Percentiles rank a stretch among this genome's conserved stretches.
phyloP scores from a whole-genome alignment of 352 stramenopile species.

The Globisporangium middletonii region DNA sequence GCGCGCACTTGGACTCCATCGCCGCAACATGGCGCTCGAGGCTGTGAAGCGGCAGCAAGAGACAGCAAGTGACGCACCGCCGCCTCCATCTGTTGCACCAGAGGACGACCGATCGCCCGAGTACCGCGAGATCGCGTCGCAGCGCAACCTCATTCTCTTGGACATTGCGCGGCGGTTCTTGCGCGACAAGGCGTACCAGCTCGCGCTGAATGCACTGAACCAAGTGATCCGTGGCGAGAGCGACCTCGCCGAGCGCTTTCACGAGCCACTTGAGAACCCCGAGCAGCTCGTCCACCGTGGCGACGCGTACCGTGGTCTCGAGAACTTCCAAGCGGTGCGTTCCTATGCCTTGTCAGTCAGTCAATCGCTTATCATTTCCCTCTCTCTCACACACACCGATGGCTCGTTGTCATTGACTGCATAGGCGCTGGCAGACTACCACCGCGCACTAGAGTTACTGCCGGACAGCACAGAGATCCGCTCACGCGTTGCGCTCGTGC shows the following conservation, averaged over 20 bases:
- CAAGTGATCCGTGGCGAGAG: conserved; percentile 58
- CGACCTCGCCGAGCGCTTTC: conserved; percentile 39
- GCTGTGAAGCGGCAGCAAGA: conserved; percentile 10
- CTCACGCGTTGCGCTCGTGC: conserved; percentile 61
- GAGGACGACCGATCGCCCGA: conserved; percentile 35
- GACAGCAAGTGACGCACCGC: no score
- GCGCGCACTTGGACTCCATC: conserved; percentile 47
- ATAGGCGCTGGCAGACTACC: conserved; percentile 75
- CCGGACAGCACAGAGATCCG: conserved; percentile 43
- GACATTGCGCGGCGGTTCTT: conserved; percentile 61
- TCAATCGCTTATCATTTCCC: background rate
- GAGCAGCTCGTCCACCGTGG: conserved; percentile 63
- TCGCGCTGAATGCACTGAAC: conserved; percentile 78
- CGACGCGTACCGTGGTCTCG: conserved; percentile 65
- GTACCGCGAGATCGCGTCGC: conserved; percentile 57
- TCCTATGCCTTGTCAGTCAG: background rate
- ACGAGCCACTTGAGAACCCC: conserved; percentile 36
- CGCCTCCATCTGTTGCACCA: background rate
- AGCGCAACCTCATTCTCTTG: conserved; percentile 73
- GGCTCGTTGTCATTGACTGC: background rate
- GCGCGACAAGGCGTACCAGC: conserved; percentile 47
- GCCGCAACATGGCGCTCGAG: conserved; percentile 16
- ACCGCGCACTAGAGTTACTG: conserved; percentile 55
- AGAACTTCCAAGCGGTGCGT: conserved; percentile 65
- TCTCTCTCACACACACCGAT: background rate